phyloP scores from a whole-genome alignment of 176 grass and related monocot genomes.

The Musa acuminata region DNA sequence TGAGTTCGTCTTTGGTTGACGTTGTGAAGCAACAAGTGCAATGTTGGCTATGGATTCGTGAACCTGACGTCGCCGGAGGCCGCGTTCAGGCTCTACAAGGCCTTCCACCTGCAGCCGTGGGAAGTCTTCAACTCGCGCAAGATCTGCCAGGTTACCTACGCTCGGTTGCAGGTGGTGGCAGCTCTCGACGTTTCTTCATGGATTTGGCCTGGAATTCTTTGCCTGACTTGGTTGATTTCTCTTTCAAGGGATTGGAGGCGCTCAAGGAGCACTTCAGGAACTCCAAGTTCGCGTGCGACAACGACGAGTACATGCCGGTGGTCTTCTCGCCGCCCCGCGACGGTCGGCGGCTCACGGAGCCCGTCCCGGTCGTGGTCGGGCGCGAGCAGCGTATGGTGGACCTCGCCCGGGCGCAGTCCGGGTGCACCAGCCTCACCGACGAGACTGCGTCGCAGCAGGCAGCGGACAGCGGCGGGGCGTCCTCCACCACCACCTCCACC shows the following conservation, averaged over 20 bases:
- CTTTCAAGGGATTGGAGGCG: constrained; percentile 63
- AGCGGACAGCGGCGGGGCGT: constrained; percentile 51
- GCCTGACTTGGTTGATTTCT: too few relatives aligned
- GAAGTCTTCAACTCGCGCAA: constrained; percentile 97
- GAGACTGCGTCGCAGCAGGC: constrained; percentile 8
- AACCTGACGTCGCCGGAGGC: constrained; percentile 92
- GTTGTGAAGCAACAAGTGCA: constrained; percentile 90
- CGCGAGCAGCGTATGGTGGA: background rate
- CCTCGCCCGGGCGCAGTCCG: constrained; percentile 6
- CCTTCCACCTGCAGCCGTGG: constrained; percentile 92
- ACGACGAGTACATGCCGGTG: constrained; percentile 92
- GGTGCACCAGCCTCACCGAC: too few relatives aligned
- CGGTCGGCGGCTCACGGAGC: constrained; percentile 68
- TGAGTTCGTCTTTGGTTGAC: background rate
- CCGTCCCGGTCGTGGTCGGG: constrained; percentile 42
- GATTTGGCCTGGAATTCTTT: background rate
- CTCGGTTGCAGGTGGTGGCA: constrained; percentile 59
- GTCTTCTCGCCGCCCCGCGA: constrained; percentile 80
- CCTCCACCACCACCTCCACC: constrained; percentile 48
- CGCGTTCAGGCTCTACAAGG: constrained; percentile 79
- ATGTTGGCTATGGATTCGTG: constrained; percentile 96
- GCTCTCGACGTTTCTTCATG: background rate
- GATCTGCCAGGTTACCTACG: constrained; percentile 99
- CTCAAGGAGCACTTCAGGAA: constrained; percentile 99
- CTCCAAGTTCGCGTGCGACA: constrained; percentile 95